Evolutionary conservation across 495 filamentous ascomycete species (phyloP).

Genomic region (Neurospora hispaniola): DNA sequence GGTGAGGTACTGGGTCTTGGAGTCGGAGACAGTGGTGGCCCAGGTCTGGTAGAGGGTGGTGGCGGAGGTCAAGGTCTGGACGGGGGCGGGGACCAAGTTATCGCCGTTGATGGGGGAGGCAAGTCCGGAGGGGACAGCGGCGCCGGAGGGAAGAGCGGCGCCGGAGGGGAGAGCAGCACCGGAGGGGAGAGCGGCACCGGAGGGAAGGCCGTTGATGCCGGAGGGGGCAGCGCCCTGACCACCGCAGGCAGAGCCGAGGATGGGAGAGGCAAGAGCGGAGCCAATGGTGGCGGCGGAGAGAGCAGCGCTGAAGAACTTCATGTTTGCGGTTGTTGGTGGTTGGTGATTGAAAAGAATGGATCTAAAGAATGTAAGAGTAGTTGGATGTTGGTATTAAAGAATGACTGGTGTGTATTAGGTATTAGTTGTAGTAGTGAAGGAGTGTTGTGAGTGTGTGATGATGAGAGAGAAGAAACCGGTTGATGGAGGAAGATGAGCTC

Average conservation of each 20-base stretch:
- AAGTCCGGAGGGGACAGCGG: not conserved
- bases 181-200: not conserved
- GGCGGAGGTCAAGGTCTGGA: not conserved
- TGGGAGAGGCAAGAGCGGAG: constrained; percentile 2
- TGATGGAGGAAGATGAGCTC: not conserved
- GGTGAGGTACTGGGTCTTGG: not conserved
- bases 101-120: not conserved
- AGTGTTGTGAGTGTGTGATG: not conserved
- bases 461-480: not conserved
- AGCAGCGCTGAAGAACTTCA: constrained; percentile 8
- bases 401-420: not conserved
- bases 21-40: not conserved
- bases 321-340: constrained; percentile 1
- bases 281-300: constrained; percentile 2
- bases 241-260: not conserved
- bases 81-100: not conserved
- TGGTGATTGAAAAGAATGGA: not conserved
- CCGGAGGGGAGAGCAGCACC: not conserved
- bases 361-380: not conserved
- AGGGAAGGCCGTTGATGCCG: not conserved
- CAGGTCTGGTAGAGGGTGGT: not conserved
- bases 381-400: not conserved
- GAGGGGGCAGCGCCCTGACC: not conserved
- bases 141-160: not conserved
- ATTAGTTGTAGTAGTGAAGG: not conserved